Evolutionary conservation across 2,329 filamentous ascomycete genomes (phyloP), one percentile per base, ranked within the genome.

Genomic region (Xylariaceae sp.): DNA sequence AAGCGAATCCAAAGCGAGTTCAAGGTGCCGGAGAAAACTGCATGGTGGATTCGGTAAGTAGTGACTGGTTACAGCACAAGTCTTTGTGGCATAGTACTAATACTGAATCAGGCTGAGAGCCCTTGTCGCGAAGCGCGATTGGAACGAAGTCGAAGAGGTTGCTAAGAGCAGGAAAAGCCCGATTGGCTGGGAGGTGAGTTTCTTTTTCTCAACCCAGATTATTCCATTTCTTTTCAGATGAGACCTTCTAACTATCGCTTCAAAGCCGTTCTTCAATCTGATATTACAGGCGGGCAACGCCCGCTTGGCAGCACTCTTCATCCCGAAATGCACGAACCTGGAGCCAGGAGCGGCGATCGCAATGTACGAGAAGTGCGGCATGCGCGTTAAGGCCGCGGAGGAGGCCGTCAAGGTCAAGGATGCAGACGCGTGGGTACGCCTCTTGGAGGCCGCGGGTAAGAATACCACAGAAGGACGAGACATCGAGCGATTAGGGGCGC

Each of bases 351-450:
- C 92, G 64, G 79, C 87, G 3, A 87, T 96, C 50, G 83, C 88
- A 62, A 97, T 99, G 93, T 99, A 92, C 82, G 86, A 96, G 65
- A 96, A 96, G 75, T 97, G 94, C 71, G 93, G 93, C 15, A 84
- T 96, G 85, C 79, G 91, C 37, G 82, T 88, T 23, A 92, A 91
- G 74, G 94, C 94, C 2, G 94, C 89, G 3, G 92, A 97, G 74
- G 94, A 97, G 75, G 93, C 94, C 3, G 81, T 92, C 55, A 91
- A 86, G 75, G 80, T 83, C 55, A 95, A 89, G 72, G 90, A 99
- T 69, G 77, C 84, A 42, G 87, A 86, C 63, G 77, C 86, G n/a
- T 85, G 95, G 73, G 83, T 88, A 64, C 79, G 85, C 45, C 74
- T 97, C 60, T 79, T 91, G 61, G 82, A 83, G 52, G 91, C 88